phyloP scores from a whole-genome alignment of 768 basidiomycete genomes.

The Amanita pallidorosea region DNA sequence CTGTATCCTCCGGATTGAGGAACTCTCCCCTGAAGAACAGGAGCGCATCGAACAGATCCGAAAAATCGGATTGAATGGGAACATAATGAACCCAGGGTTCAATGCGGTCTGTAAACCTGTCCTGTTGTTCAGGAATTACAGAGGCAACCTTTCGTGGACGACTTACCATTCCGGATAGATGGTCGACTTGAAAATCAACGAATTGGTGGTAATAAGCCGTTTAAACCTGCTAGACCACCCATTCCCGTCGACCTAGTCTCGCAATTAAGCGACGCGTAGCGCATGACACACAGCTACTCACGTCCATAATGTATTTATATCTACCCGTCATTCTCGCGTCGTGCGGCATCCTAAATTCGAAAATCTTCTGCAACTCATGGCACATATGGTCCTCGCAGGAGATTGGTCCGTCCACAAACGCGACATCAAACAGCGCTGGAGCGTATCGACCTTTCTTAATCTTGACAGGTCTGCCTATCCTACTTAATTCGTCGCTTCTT shows the following conservation, averaged over 20 bases:
- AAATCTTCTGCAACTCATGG: slow-evolving; percentile 26
- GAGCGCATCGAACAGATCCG: slow-evolving; percentile 59
- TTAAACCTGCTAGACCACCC: slow-evolving; percentile 60
- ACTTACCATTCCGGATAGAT: slow-evolving; percentile 56
- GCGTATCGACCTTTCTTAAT: slow-evolving; percentile 22
- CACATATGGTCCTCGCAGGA: slow-evolving; percentile 33
- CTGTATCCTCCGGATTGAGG: background rate
- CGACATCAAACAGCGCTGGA: slow-evolving; percentile 44
- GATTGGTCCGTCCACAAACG: slow-evolving; percentile 31
- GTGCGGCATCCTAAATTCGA: slow-evolving; percentile 35
- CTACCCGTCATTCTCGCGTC: slow-evolving; percentile 27
- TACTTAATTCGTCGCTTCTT: slow-evolving; percentile 9
- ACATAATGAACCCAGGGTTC: slow-evolving; percentile 67
- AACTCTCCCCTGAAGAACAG: slow-evolving; percentile 55
- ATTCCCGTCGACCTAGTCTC: slow-evolving; percentile 37
- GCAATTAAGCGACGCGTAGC: background rate
- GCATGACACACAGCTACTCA: slow-evolving; percentile 16
- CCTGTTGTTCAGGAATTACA: background rate
- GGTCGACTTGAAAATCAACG: slow-evolving; percentile 53
- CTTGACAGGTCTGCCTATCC: slow-evolving; percentile 22
- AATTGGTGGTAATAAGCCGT: slow-evolving; percentile 45
- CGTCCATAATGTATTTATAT: slow-evolving; percentile 54
- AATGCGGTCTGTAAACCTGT: slow-evolving; percentile 41
- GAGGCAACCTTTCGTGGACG: background rate
- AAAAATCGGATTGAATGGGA: slow-evolving; percentile 50